Evolutionary conservation across 1,139 yeast species (phyloP).

Genomic region (Taiozyma sp.): DNA sequence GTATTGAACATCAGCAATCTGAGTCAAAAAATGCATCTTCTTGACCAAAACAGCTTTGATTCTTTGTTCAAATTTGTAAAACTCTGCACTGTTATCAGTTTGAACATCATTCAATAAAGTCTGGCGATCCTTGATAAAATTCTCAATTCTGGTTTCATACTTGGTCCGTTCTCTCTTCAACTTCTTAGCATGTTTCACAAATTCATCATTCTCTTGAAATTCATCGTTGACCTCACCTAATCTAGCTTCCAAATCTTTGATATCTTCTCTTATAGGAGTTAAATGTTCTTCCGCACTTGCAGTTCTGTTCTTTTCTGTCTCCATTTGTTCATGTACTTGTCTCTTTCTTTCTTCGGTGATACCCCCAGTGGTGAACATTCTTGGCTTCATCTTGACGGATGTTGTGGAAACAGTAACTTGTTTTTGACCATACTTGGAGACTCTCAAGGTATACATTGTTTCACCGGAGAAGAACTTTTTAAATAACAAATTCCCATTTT

Average conservation of each 20-base stretch:
- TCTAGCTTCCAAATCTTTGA: conserved; percentile 17
- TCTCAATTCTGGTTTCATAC: conserved; percentile 17
- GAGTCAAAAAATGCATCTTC: conserved; percentile 18
- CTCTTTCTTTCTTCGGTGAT: conserved; percentile 32
- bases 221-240: conserved; percentile 15
- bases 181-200: conserved; percentile 16
- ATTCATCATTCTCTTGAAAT: conserved; percentile 11
- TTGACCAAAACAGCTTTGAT: conserved; percentile 16
- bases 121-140: conserved; percentile 26
- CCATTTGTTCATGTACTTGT: conserved; percentile 20
- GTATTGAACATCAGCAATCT: conserved; percentile 21
- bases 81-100: conserved; percentile 15
- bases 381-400: conserved; percentile 11
- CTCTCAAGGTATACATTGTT: conserved; percentile 41
- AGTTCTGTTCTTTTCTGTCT: conserved; percentile 10
- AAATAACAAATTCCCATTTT: conserved; percentile 38
- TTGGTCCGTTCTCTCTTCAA: conserved; percentile 18
- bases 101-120: conserved; percentile 22
- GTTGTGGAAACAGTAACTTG: conserved; percentile 36
- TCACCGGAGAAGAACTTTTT: conserved; percentile 57
- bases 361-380: conserved; percentile 39
- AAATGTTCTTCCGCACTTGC: conserved; percentile 21
- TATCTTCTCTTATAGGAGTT: conserved; percentile 19
- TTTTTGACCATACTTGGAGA: conserved; percentile 54
- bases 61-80: conserved; percentile 14